These are phyloP conservation scores for Bassia scoparia DNA, from an alignment of 148 eudicot species.

Conservation along the genomic window DNA sequence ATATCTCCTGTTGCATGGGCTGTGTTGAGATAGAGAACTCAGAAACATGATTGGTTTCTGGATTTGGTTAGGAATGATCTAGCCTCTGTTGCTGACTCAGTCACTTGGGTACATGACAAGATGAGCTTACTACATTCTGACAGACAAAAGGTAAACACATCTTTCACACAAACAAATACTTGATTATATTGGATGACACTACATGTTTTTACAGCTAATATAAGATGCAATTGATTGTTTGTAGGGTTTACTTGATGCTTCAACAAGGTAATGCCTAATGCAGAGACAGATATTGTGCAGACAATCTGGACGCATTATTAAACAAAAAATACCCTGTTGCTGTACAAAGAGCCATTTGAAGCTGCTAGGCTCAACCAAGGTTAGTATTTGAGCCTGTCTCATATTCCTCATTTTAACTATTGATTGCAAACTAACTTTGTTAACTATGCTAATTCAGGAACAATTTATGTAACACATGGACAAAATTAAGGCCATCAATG, in stretches of 20 bases:
- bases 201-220: no score
- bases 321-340: neutral
- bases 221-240: no score
- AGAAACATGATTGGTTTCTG: neutral
- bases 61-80: neutral
- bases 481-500: no score
- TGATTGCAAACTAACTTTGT: no score
- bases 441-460: no score
- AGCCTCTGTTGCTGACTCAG: neutral
- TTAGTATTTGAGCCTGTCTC: no score
- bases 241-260: neutral
- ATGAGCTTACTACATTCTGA: neutral
- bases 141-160: neutral
- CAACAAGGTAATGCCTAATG: neutral
- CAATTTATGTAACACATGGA: no score
- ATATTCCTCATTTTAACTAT: no score
- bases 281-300: neutral
- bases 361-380: no score
- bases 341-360: no score
- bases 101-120: neutral
- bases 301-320: neutral
- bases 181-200: no score
- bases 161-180: no score
- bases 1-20: neutral
- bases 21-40: neutral